Base-by-base conservation (phyloP, 1,139 yeast species). In the Zhuliangozyma blackwelliae region DNA sequence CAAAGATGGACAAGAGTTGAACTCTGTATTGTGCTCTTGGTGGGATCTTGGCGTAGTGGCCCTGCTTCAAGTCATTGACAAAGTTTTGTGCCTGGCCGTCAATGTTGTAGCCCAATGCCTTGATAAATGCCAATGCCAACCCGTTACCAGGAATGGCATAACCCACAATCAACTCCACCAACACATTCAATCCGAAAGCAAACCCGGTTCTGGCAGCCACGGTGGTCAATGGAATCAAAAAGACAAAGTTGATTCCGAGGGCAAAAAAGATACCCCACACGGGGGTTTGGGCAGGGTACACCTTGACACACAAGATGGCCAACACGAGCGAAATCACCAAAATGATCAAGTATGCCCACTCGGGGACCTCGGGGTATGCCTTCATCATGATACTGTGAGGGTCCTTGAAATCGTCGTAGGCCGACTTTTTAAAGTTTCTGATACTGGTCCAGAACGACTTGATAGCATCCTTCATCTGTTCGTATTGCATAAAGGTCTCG, bases 121-220 rank as follows among this genome's bases (percentile, higher is more conserved):
- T 79, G 45, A 78, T 59, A 19, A 75, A 67, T 68, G 73, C 76
- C 40, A 77, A 57, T 1, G 84, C 84, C 33, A 66, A 57, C 30
- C 79, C 80, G 39, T 78, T 77, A 34, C 82, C 82, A 12, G 83
- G 85, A 23, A 79, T 46, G 2, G 81, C 79, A 48, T 78, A 77
- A 20, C 86, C 86, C 33, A 75, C 64, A 41, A 79, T 70, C 47
- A 80, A 61, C 53, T 79, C 84, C 32, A 76, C 78, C 41, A 79
- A 55, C 5, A 78, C 79, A 46, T 78, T 77, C 43, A 79, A 61
- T 23, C 78, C 78, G 41, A 77, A 61, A 13, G 63, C 51, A 40
- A 64, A 59, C 29, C 80, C 84, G 12, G 80, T 74, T 28, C 73
- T 66, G 3, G 82, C 66, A 46, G 66, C 74, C 26, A 77, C 28